Evolutionary conservation across 345 rosid genomes (phyloP).

Genomic region (Populus nigra): DNA sequence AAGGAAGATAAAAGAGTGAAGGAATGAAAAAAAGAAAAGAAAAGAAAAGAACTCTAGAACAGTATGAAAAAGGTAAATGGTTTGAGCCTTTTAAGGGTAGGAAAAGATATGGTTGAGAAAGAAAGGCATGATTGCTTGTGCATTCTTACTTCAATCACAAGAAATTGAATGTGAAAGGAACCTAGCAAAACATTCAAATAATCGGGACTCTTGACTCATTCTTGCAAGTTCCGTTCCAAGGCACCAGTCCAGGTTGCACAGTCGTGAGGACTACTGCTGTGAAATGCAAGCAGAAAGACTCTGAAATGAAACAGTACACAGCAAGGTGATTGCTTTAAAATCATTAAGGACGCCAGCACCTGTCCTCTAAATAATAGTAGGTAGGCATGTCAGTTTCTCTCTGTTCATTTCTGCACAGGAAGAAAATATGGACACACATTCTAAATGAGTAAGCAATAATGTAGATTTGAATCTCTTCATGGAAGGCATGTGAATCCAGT

Average conservation of each 20-base stretch:
- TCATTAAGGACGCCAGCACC: not conserved
- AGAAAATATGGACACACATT: not conserved
- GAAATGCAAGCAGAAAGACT: not conserved
- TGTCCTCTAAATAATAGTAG: not conserved
- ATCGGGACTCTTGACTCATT: not conserved
- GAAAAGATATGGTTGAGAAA: not conserved
- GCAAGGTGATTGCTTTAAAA: not conserved
- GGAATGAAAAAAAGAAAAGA: not conserved
- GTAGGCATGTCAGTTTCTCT: slow-evolving; percentile 1
- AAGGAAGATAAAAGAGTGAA: not conserved
- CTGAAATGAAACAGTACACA: not conserved
- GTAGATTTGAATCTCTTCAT: not conserved
- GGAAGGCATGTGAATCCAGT: not conserved
- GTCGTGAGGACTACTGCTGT: not conserved
- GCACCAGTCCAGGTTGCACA: not conserved
- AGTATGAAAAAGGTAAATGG: slow-evolving; percentile 1
- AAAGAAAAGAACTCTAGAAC: slow-evolving; percentile 10
- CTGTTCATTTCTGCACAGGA: not conserved
- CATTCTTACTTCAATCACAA: not conserved
- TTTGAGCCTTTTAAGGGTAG: not conserved
- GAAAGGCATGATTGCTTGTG: not conserved
- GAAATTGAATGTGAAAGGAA: not conserved
- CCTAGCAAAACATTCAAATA: not conserved
- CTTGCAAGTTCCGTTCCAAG: slow-evolving; percentile 1
- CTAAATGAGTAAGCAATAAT: slow-evolving; percentile 1